A percentile compares a stretch with the other conserved stretches of the same genome.
Conservation (phyloP, 371 early-diverging fungal species). For the Sporodiniella umbellata region DNA sequence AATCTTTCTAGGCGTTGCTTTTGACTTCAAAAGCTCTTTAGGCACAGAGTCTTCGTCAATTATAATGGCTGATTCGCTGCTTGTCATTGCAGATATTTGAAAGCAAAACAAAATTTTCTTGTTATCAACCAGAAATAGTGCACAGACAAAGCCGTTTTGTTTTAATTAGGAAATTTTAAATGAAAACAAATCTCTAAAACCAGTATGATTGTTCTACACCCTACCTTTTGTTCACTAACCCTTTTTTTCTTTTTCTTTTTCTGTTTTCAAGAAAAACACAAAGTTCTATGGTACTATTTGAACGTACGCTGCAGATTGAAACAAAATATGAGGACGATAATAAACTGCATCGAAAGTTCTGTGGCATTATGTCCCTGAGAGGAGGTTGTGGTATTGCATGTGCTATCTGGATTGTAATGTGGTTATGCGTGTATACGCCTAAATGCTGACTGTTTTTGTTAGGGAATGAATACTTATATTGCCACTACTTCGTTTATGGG, state of each 20-base stretch:
- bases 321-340: conserved; percentile 2
- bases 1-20: not conserved
- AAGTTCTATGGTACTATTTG: not conserved
- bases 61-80: not conserved
- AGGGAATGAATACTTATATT: conserved; percentile 19
- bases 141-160: too few relatives aligned
- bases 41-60: not conserved
- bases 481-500: conserved; percentile 14
- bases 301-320: conserved; percentile 1
- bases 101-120: too few relatives aligned
- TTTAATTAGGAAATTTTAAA: too few relatives aligned
- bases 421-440: not conserved
- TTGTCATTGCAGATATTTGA: not conserved
- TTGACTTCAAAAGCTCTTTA: not conserved
- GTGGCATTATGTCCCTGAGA: conserved; percentile 29
- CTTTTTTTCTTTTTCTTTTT: too few relatives aligned
- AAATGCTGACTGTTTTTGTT: not conserved
- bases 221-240: too few relatives aligned
- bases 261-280: too few relatives aligned
- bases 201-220: too few relatives aligned
- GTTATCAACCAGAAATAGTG: too few relatives aligned
- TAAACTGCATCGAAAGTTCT: conserved; percentile 10
- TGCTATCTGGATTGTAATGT: conserved; percentile 24
- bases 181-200: too few relatives aligned
- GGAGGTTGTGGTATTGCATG: conserved; percentile 26